phyloP scores from a whole-genome alignment of 1,139 yeast genomes.

The Debaryomyces robertsiae region DNA sequence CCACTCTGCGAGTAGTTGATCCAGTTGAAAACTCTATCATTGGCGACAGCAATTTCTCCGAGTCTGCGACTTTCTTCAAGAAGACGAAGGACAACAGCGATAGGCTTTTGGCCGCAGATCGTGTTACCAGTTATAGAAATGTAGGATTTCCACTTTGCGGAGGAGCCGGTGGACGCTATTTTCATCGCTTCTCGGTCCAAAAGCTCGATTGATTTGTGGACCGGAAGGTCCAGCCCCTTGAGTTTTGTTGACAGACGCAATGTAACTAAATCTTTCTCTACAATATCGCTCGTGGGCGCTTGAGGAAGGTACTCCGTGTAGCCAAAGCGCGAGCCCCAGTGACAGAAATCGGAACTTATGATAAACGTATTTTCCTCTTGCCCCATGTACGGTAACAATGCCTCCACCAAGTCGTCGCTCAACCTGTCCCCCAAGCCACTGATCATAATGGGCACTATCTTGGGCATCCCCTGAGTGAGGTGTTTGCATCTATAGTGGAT shows the following conservation, averaged over 20 bases:
- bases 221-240: slow-evolving; percentile 37
- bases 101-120: slow-evolving; percentile 90
- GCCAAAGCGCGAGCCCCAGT: slow-evolving; percentile 86
- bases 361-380: slow-evolving; percentile 69
- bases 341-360: slow-evolving; percentile 91
- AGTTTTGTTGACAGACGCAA: slow-evolving; percentile 17
- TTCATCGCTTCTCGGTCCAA: slow-evolving; percentile 73
- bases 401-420: slow-evolving; percentile 48
- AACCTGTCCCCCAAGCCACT: slow-evolving; percentile 57
- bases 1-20: slow-evolving; percentile 83
- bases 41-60: slow-evolving; percentile 2
- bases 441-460: slow-evolving; percentile 78
- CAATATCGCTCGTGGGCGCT: slow-evolving; percentile 17
- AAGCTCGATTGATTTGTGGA: slow-evolving; percentile 69
- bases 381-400: slow-evolving; percentile 55
- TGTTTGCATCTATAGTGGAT: slow-evolving; percentile 51
- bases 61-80: slow-evolving; percentile 35
- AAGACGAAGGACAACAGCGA: slow-evolving; percentile 61
- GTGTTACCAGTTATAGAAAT: slow-evolving; percentile 77
- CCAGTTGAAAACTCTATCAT: slow-evolving; percentile 55
- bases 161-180: slow-evolving; percentile 57
- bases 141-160: slow-evolving; percentile 65
- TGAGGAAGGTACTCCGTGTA: slow-evolving; percentile 60
- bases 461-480: slow-evolving; percentile 44
- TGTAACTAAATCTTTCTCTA: slow-evolving; percentile 20